phyloP scores from a whole-genome alignment of 2,329 filamentous ascomycete genomes.

The Arthrobotrys sinensis region DNA sequence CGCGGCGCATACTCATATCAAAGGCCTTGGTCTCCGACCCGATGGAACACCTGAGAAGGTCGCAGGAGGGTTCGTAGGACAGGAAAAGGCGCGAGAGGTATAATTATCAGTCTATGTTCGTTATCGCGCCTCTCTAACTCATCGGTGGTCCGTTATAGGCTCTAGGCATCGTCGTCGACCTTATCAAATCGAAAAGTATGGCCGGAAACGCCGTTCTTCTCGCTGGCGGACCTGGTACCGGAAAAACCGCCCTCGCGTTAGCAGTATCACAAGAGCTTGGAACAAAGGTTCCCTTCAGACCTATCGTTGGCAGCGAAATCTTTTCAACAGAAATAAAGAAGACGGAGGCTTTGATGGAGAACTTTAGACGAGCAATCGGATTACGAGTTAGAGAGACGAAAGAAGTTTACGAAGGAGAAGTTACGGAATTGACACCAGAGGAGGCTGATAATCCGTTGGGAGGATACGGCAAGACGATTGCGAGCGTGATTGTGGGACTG shows the following conservation, averaged over 20 bases:
- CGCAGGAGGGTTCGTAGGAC: conserved; percentile 88
- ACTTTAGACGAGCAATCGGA: conserved; percentile 93
- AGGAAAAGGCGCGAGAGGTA: conserved; percentile 89
- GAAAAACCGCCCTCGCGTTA: conserved; percentile 95
- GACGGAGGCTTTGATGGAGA: conserved; percentile 99
- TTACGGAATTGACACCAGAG: conserved; percentile 96
- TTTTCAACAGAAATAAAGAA: conserved; percentile 99
- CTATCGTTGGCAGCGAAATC: conserved; percentile 97
- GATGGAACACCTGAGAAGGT: conserved; percentile 89
- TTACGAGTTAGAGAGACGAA: conserved; percentile 97
- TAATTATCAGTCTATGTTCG: conserved; percentile 13
- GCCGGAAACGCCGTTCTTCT: conserved; percentile 92
- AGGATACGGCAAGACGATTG: conserved; percentile 97
- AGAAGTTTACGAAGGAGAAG: conserved; percentile 98
- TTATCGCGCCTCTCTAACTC: conserved; percentile 3
- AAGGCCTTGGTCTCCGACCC: conserved; percentile 86
- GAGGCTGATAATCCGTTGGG: conserved; percentile 98
- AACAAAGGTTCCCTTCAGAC: conserved; percentile 98
- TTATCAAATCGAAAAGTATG: conserved; percentile 98
- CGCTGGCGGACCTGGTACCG: conserved; percentile 93
- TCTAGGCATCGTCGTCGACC: conserved; percentile 93
- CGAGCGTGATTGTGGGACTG: conserved; percentile 91
- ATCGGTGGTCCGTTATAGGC: conserved; percentile 73
- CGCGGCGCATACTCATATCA: conserved; percentile 97
- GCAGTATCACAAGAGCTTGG: conserved; percentile 97